Evolutionary conservation across 2,329 filamentous ascomycete genomes (phyloP).

Genomic region (Fusarium redolens): DNA sequence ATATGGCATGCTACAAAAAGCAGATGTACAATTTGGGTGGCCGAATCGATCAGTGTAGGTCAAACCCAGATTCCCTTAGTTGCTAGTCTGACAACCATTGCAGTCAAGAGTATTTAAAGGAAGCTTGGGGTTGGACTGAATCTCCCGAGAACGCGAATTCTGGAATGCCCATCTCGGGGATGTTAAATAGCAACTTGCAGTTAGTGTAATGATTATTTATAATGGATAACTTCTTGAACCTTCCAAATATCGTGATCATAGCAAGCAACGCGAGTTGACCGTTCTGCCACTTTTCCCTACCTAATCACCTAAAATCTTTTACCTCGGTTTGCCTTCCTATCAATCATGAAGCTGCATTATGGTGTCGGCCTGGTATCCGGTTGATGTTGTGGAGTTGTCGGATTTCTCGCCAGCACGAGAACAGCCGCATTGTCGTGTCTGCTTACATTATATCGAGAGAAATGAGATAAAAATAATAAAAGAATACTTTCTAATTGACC

Average conservation of each 20-base stretch:
- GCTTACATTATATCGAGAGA: no score
- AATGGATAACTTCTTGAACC: neutral
- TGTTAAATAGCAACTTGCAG: constrained; percentile 38
- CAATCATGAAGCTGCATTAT: neutral
- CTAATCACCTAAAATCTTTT: no score
- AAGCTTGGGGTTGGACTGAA: constrained; percentile 42
- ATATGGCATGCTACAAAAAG: constrained; percentile 49
- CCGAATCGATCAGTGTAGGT: constrained; percentile 46
- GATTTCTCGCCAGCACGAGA: neutral
- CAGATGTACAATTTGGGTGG: constrained; percentile 45
- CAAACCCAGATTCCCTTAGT: rapidly evolving
- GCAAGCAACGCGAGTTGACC: no score
- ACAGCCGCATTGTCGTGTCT: no score
- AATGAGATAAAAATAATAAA: no score
- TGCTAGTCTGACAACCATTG: neutral
- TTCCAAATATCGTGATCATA: no score
- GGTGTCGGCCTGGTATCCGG: neutral
- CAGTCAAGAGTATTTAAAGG: constrained; percentile 41
- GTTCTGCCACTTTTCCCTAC: no score
- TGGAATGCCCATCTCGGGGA: constrained; percentile 38
- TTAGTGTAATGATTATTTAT: neutral
- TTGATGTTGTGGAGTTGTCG: neutral
- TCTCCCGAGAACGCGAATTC: constrained; percentile 26
- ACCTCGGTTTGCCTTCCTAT: neutral
- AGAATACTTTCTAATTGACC: no score